Evolutionary conservation across 148 eudicot species (phyloP).

Genomic region (Rhododendron ovatum): DNA sequence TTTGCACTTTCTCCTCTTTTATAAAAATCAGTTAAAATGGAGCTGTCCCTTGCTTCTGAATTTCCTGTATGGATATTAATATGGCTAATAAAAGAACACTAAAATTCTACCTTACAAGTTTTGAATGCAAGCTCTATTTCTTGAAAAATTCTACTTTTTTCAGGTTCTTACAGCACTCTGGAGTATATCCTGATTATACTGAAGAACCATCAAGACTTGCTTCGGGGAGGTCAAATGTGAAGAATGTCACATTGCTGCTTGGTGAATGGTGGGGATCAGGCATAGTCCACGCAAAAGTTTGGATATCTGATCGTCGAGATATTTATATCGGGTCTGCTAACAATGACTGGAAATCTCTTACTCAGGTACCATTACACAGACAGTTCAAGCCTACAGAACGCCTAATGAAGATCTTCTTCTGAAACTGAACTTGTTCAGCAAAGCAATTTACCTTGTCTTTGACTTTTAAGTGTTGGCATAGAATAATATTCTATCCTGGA

Average conservation of each 20-base stretch:
- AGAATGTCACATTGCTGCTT: constrained; percentile 64
- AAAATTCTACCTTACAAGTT: background rate
- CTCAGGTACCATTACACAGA: constrained; percentile 49
- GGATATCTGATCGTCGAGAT: constrained; percentile 69
- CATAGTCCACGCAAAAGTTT: constrained; percentile 81
- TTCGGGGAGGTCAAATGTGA: constrained; percentile 68
- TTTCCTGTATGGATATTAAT: background rate
- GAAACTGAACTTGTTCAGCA: background rate
- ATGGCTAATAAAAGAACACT: background rate
- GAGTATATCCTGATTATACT: constrained; percentile 83
- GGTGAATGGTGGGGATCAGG: constrained; percentile 89
- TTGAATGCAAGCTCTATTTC: background rate
- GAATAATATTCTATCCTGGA: background rate
- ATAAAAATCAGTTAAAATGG: background rate
- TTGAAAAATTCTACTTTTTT: constrained; percentile 10
- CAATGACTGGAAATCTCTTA: constrained; percentile 94
- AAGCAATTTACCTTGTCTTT: background rate
- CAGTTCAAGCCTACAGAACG: background rate
- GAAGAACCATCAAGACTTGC: constrained; percentile 70
- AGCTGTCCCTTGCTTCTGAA: background rate
- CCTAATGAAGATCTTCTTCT: background rate
- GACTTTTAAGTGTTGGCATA: background rate
- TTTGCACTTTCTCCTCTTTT: background rate
- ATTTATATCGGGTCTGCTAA: constrained; percentile 92
- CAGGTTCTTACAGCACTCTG: constrained; percentile 90